Base-by-base conservation (phyloP, 306 rosid species). In the Prunus davidiana region DNA sequence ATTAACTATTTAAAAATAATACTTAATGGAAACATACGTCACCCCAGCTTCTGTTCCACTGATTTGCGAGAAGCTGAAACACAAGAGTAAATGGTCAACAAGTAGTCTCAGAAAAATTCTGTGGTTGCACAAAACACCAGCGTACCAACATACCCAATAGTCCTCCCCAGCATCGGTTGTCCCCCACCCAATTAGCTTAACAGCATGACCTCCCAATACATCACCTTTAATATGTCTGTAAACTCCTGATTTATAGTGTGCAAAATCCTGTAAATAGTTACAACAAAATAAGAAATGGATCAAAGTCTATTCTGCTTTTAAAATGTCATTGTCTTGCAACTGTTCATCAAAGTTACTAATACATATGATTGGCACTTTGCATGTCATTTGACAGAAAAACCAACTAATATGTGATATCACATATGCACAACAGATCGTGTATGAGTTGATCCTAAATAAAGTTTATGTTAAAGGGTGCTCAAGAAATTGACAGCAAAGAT, bases 121-220 rank as follows among this genome's bases (percentile, higher is more conserved):
- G 62, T 32, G 74, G 38, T 18, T 34, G 68, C 43, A 5, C 56
- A 64, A 75, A 20, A 57, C 55, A 45, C 62, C 38, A 85, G 81
- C 64, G 58, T 24, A 64, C 70, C 55, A 63, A 76, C 84, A 64
- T 86, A 95, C 98, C 98, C 98, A 95, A 78, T 92, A 95, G 86
- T 92, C 96, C 49, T 89, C 95, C 24, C 98, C 97, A 49, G 81
- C 85, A 52, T 86, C 88, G 24, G 85, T 79, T 73, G 96, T 92
- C 83, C 98, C 98, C 98, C 98, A 95, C 28, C 98, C 98, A 76
- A 95, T 89, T 61, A 95, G 87, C 84, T 95, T 95, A 8, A 90
- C 97, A 22, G 98, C 98, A 83, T 95, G 98, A 78, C 98, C 98
- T 58, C 98, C 98, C 80, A 95, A 50, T 78, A 1, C 77, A 5